These are phyloP conservation scores for Orbilia ellipsospora DNA, from an alignment of 2,329 filamentous ascomycete genomes.

Conservation along the genomic window DNA sequence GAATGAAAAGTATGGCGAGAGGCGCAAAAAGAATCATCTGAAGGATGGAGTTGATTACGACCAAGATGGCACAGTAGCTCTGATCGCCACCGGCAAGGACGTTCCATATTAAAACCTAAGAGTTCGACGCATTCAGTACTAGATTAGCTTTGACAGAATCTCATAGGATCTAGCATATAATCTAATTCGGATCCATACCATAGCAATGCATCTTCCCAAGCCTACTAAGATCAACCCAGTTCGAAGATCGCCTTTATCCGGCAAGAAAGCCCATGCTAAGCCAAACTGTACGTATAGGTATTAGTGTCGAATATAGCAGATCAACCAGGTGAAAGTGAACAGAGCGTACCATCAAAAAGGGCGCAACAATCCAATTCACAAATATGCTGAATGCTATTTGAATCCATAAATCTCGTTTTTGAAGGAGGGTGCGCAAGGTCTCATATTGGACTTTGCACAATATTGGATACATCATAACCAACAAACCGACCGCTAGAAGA, in stretches of 20 bases:
- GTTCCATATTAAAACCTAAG: slow-evolving; percentile 77
- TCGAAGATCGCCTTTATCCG: slow-evolving; percentile 69
- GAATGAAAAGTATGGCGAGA: slow-evolving; percentile 75
- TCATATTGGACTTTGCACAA: slow-evolving; percentile 87
- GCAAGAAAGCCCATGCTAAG: slow-evolving; percentile 76
- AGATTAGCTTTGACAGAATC: not conserved
- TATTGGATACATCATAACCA: slow-evolving; percentile 96
- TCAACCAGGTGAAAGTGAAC: not conserved
- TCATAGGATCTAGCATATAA: not conserved
- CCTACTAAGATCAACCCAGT: slow-evolving; percentile 83
- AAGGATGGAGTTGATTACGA: slow-evolving; percentile 78
- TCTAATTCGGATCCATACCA: slow-evolving; percentile 68
- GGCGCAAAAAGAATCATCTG: slow-evolving; percentile 80
- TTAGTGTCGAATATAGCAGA: not conserved
- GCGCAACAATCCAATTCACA: slow-evolving; percentile 85
- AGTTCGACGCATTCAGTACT: not conserved
- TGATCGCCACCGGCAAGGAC: slow-evolving; percentile 78
- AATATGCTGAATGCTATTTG: slow-evolving; percentile 81
- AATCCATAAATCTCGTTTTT: slow-evolving; percentile 74
- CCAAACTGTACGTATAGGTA: slow-evolving; percentile 65
- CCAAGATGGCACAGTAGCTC: slow-evolving; percentile 85
- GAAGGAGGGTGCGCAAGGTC: slow-evolving; percentile 74
- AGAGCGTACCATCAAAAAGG: slow-evolving; percentile 77
- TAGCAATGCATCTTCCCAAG: slow-evolving; percentile 85
- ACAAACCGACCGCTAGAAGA: slow-evolving; percentile 74